Evolutionary conservation across 2,329 filamentous ascomycete species (phyloP).

Genomic region (Pseudohalonectria lignicola): DNA sequence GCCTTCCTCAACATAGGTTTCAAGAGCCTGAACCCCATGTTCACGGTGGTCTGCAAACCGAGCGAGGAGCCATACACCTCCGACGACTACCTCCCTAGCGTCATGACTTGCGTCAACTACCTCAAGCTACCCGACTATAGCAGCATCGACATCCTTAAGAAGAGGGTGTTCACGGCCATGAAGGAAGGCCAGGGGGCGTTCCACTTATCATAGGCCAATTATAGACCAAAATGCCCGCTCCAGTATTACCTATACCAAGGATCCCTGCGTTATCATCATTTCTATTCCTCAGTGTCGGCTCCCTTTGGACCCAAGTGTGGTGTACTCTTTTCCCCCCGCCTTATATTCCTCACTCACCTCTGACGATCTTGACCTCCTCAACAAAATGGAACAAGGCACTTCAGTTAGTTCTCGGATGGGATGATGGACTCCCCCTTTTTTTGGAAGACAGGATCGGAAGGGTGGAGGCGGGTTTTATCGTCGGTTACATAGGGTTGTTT

Average conservation of each 20-base stretch:
- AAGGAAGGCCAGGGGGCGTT: conserved; percentile 96
- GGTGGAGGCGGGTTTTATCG: too few species aligned
- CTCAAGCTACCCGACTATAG: conserved; percentile 95
- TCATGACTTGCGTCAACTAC: conserved; percentile 99
- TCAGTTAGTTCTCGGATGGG: too few species aligned
- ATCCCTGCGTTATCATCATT: too few species aligned
- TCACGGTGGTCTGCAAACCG: conserved; percentile 98
- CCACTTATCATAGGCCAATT: conserved; percentile 72
- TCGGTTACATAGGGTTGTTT: too few species aligned
- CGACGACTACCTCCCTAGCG: conserved; percentile 96
- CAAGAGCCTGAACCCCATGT: conserved; percentile 94
- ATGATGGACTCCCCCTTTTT: too few species aligned
- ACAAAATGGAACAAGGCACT: too few species aligned
- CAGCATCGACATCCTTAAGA: conserved; percentile 61
- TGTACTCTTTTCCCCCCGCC: too few species aligned
- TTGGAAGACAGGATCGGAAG: too few species aligned
- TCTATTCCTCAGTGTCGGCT: background rate
- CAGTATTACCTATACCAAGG: too few species aligned
- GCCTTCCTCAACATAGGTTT: conserved; percentile 52
- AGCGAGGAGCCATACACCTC: conserved; percentile 87
- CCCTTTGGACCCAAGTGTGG: background rate
- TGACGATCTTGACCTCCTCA: too few species aligned
- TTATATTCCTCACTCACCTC: too few species aligned
- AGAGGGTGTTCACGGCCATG: conserved; percentile 75
- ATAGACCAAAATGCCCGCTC: too few species aligned